Percentiles rank a stretch among this genome's conserved stretches.
These are phyloP conservation scores for Mycosphaerella sp. DNA, from an alignment of 2,329 filamentous ascomycete species.

Conservation along the genomic window DNA sequence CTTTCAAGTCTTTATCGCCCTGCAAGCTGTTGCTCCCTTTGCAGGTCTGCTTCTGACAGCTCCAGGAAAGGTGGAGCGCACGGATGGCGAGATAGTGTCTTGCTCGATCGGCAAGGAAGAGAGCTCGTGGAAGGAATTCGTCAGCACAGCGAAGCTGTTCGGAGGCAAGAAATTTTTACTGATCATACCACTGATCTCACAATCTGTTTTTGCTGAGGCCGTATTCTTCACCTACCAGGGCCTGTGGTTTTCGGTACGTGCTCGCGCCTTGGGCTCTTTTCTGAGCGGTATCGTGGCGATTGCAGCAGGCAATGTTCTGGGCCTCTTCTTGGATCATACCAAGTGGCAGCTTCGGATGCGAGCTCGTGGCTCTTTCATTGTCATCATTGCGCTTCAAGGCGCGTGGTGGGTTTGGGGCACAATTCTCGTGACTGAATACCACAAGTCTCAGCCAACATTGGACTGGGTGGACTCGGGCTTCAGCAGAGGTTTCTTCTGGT, in stretches of 20 bases:
- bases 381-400: conserved; percentile 54
- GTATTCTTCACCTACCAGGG: conserved; percentile 59
- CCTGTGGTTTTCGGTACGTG: conserved; percentile 64
- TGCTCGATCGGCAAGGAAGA: conserved; percentile 48
- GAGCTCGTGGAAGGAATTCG: conserved; percentile 54
- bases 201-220: conserved; percentile 64
- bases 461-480: conserved; percentile 62
- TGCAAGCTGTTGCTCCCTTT: conserved; percentile 61
- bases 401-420: conserved; percentile 69
- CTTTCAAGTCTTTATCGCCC: conserved; percentile 62
- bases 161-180: conserved; percentile 57
- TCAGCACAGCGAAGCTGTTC: conserved; percentile 53
- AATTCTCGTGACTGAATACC: conserved; percentile 56
- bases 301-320: conserved; percentile 58
- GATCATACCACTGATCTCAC: conserved; percentile 60
- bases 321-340: conserved; percentile 57
- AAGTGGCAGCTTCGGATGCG: conserved; percentile 49
- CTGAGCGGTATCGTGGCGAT: conserved; percentile 62
- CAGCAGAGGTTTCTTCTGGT: conserved; percentile 59
- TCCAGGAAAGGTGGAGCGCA: conserved; percentile 57
- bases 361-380: conserved; percentile 50
- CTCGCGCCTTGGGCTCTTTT: conserved; percentile 64
- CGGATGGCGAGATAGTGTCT: conserved; percentile 57
- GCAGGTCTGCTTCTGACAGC: conserved; percentile 56
- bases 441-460: conserved; percentile 51